Evolutionary conservation across 129 eudicot species (phyloP), one percentile per base, ranked within the genome.

Genomic region (Mikania micrantha): DNA sequence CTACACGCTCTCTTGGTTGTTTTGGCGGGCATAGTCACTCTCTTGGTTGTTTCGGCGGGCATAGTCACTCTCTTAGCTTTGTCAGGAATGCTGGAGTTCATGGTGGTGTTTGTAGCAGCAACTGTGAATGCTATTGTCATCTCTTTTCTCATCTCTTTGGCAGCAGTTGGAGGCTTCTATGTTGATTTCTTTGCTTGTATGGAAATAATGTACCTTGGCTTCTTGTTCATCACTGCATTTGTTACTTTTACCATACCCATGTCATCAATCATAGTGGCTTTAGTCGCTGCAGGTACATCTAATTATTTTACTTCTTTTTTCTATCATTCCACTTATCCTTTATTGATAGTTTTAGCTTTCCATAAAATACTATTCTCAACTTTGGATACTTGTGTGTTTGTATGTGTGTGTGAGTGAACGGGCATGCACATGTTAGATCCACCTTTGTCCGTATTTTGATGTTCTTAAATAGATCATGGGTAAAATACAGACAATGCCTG

Each of bases 131-230:
- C 98, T 32, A 70, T 92, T 29, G 80, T 86, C 49, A 74, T 92
- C 65, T 88, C 95, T 29, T 80, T 82, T 63, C 79, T 92, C 49
- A 27, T 88, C 74, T 85, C 96, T 25, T 19, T 92, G 74, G 98
- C 90, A 16, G 98, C 91, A 70, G 86, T 80, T 32, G 98, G 98
- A 49, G 95, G 96, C 69, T 86, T 86, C 73, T 72, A 88, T 82
- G 96, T 95, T 22, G 29, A 88, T 49, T 92, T 92, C 88, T 92
- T 92, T 71, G 47, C 85, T 57, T 92, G 78, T 77, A 49, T 88
- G 52, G 73, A 95, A 44, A 85, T 83, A 41, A 70, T 82, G 35
- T 92, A 92, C 65, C 63, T 92, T 40, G 87, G 83, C 52, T 82
- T 88, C 1, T 70, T 92, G 54, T 76, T 84, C 7, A 64, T 86